phyloP scores from a whole-genome alignment of 2,329 filamentous ascomycete genomes.

The Stachybotrys chartarum region DNA sequence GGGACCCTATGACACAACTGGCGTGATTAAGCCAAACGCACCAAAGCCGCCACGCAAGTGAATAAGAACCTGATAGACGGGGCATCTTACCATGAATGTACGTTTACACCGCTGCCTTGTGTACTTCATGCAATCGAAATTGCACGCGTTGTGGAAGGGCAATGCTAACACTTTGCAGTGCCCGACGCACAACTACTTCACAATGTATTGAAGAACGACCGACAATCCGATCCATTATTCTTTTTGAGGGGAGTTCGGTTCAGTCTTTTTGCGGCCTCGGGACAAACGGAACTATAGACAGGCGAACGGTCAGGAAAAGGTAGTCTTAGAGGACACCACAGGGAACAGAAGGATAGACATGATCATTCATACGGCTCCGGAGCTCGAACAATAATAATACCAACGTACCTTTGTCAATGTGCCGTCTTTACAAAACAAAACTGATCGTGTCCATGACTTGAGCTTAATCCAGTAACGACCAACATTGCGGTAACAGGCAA shows the following conservation, averaged over 20 bases:
- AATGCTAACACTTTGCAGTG: not conserved
- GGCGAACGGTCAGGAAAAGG: not conserved
- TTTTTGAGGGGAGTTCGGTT: not conserved
- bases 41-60: conserved; percentile 26
- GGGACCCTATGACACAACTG: conserved; percentile 30
- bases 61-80: not conserved
- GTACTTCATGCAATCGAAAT: no score
- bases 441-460: no score
- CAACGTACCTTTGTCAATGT: not conserved
- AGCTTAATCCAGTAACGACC: no score
- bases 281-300: not conserved
- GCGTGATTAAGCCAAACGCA: conserved; percentile 25
- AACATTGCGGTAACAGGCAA: no score
- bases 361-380: conserved; percentile 13
- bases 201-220: not conserved
- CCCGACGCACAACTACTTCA: not conserved
- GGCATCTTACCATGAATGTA: not conserved
- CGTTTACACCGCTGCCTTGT: not conserved
- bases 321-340: not conserved
- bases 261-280: not conserved
- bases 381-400: not conserved
- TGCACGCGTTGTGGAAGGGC: not conserved
- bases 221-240: not conserved
- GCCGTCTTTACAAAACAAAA: no score
- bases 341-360: conserved; percentile 13